Conservation (phyloP, 23 red algal species). For the Gracilaria gracilis region DNA sequence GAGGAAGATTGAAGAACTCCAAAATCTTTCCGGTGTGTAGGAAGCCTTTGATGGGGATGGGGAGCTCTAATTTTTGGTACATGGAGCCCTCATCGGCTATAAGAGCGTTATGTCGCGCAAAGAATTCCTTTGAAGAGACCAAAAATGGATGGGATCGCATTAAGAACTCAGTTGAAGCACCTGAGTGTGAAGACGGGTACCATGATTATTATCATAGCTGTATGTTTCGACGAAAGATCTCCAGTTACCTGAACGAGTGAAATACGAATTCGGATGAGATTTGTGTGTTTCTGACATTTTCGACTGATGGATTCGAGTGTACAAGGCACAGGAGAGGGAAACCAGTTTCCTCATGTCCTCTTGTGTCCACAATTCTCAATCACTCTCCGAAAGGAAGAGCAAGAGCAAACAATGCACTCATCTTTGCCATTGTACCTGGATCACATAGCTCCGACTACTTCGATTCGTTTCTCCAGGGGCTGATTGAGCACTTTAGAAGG, state of each 20-base stretch:
- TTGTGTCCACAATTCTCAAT: too few species aligned
- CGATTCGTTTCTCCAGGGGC: background rate
- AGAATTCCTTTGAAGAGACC: background rate
- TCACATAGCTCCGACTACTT: slow-evolving; percentile 23
- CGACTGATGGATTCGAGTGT: background rate
- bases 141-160: background rate
- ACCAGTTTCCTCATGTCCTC: background rate
- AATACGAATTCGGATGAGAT: too few species aligned
- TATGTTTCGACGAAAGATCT: background rate
- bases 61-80: background rate
- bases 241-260: too few species aligned
- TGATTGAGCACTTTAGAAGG: background rate
- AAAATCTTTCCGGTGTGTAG: background rate
- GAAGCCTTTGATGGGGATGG: background rate
- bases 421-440: background rate
- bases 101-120: background rate
- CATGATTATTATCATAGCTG: slow-evolving; percentile 22
- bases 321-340: background rate
- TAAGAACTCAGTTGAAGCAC: background rate
- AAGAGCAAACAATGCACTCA: background rate
- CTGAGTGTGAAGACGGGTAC: background rate
- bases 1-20: background rate
- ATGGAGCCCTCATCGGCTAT: background rate
- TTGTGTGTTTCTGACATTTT: background rate
- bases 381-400: background rate